Base-by-base conservation (phyloP, 225 moss, liverwort and hornwort genomes). In the Pseudoscleropodium purum region DNA sequence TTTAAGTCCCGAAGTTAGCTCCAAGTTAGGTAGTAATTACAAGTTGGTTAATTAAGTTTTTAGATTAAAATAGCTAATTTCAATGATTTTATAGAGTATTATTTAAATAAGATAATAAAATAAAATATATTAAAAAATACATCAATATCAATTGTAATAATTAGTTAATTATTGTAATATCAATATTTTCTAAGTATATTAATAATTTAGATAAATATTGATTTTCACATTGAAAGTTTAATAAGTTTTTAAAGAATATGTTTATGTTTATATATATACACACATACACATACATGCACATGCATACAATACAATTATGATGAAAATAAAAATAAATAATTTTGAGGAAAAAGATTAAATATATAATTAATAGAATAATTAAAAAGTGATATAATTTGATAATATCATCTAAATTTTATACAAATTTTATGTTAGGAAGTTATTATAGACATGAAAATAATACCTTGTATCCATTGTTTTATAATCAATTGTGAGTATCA, bases 251-350 rank as follows among this genome's bases (percentile, higher is more conserved):
- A 5, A 20, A n/a, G 2, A 4, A n/a, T 19, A 11, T 69, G 4
- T n/a, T 13, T 3, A 37, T 19, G 1, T 67, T 1, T 3, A 10
- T 37, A 2, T 19, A 18, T 6, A 11, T 37, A 11, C 4, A 23
- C 21, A 7, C 4, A 21, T 13, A 8, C 11, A 8, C 45, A 45
- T 45, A 8, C 45, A 47, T 47, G 10, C 47, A 47, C 47, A 10
- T 47, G 47, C 9, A 47, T 47, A 47, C 2, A 25, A 25, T 1
- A 15, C 0, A 5, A 3, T 70, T 70, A 15, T 25, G 39, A 39
- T 39, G 2, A 24, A 70, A 39, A 70, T 25, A 14, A 39, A 70
- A 39, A 70, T 5, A 15, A 39, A 41, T 0, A 25, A 7, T 25
- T 68, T 37, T 0, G 8, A 14, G 13, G 8, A 25, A 25, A 41